phyloP scores from a whole-genome alignment of 192 early-diverging fungal species.

The Funneliformis geosporum region DNA sequence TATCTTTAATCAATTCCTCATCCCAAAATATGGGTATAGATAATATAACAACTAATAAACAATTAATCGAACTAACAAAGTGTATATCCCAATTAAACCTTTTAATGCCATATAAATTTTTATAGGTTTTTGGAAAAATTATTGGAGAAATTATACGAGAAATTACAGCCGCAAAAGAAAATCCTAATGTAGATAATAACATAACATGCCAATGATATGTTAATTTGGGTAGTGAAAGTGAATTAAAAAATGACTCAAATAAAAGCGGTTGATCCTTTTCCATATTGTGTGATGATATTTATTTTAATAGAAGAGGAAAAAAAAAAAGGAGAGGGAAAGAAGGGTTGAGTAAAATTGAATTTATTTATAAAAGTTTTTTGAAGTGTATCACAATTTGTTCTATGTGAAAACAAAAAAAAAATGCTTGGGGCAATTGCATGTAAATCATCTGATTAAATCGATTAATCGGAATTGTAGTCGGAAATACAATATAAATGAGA shows the following conservation, averaged over 20 bases:
- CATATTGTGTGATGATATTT: neutral
- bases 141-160: slow-evolving; percentile 64
- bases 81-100: slow-evolving; percentile 65
- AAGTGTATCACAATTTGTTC: neutral
- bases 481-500: no score
- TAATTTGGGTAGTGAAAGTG: slow-evolving; percentile 59
- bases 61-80: slow-evolving; percentile 78
- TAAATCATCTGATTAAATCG: neutral
- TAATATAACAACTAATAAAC: slow-evolving; percentile 63
- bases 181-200: slow-evolving; percentile 50
- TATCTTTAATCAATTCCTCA: slow-evolving; percentile 62
- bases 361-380: no score
- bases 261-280: neutral
- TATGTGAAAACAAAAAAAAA: neutral
- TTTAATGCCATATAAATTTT: slow-evolving; percentile 54
- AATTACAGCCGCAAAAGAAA: slow-evolving; percentile 55
- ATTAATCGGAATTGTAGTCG: neutral
- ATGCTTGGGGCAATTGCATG: neutral
- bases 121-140: slow-evolving; percentile 70
- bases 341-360: no score
- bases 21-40: slow-evolving; percentile 71
- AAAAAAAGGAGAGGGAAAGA: neutral
- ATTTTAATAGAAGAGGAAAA: neutral
- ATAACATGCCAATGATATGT: slow-evolving; percentile 67
- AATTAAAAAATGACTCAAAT: slow-evolving; percentile 42